phyloP scores from a whole-genome alignment of 805 yeast genomes.

The Suhomyces xylopsoci region DNA sequence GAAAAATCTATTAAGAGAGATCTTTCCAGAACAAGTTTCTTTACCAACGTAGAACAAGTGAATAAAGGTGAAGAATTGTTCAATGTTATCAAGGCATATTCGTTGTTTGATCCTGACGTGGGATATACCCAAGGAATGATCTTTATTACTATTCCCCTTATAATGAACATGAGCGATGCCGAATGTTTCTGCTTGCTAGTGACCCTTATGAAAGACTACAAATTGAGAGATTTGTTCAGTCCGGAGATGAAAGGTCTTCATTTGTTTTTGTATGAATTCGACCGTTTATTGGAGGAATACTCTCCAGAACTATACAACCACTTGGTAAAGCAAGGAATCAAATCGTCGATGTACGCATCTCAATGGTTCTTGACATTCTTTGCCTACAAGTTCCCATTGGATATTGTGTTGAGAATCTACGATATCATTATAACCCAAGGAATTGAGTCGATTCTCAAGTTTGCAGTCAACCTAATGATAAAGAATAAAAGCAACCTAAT shows the following conservation, averaged over 20 bases:
- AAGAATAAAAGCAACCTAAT: constrained; percentile 61
- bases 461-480: constrained; percentile 77
- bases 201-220: constrained; percentile 79
- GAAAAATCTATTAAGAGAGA: constrained; percentile 80
- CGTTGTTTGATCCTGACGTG: constrained; percentile 84
- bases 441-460: constrained; percentile 76
- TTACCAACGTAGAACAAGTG: constrained; percentile 51
- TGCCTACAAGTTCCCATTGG: constrained; percentile 91
- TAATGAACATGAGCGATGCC: constrained; percentile 74
- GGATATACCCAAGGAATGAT: constrained; percentile 99
- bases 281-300: constrained; percentile 74
- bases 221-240: constrained; percentile 70
- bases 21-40: constrained; percentile 79
- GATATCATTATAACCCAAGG: constrained; percentile 93
- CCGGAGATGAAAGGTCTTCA: constrained; percentile 95
- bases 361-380: constrained; percentile 97
- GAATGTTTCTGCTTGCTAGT: constrained; percentile 84
- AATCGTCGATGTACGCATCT: constrained; percentile 93
- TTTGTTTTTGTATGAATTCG: constrained; percentile 82
- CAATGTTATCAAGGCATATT: constrained; percentile 78
- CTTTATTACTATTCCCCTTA: constrained; percentile 79
- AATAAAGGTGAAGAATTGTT: constrained; percentile 63
- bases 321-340: constrained; percentile 78
- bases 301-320: constrained; percentile 74
- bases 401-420: constrained; percentile 79